Percentiles rank a stretch among this genome's conserved stretches.
Conservation (phyloP, 768 basidiomycete genomes). For the Psilocybe azurescens region DNA sequence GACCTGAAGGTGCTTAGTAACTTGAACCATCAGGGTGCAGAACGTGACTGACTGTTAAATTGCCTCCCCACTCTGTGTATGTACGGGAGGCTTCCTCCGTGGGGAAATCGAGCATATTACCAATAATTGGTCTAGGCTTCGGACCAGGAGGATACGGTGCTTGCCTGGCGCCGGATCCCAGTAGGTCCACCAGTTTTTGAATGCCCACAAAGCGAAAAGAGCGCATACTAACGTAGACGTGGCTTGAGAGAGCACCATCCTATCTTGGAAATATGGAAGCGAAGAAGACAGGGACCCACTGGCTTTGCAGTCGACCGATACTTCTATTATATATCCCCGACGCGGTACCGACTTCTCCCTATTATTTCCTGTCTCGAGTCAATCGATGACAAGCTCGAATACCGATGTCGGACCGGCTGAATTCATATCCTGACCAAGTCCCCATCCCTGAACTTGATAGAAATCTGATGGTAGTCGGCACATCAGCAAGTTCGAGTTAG, state of each 20-base stretch:
- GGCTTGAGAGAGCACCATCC: not conserved
- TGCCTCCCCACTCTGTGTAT: slow-evolving; percentile 20
- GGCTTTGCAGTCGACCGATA: too few relatives aligned
- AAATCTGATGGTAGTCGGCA: too few relatives aligned
- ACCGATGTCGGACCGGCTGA: too few relatives aligned
- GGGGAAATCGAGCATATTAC: slow-evolving; percentile 25
- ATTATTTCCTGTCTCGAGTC: too few relatives aligned
- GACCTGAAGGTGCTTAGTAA: slow-evolving; percentile 7
- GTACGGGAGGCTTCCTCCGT: slow-evolving; percentile 3
- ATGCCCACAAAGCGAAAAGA: not conserved
- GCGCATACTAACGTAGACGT: not conserved
- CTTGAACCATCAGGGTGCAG: not conserved
- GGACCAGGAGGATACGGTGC: slow-evolving; percentile 24
- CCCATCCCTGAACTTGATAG: too few relatives aligned
- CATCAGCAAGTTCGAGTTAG: too few relatives aligned
- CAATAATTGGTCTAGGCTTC: slow-evolving; percentile 33
- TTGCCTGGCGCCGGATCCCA: not conserved
- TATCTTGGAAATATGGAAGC: too few relatives aligned
- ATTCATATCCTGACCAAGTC: too few relatives aligned
- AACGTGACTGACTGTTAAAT: slow-evolving; percentile 21
- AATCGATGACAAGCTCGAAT: too few relatives aligned
- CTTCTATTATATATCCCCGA: too few relatives aligned
- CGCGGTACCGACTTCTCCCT: too few relatives aligned
- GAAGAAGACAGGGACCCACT: too few relatives aligned
- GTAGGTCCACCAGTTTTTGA: not conserved